These are phyloP conservation scores for Xylaria acuta DNA, from an alignment of 495 filamentous ascomycete genomes.

Conservation along the genomic window DNA sequence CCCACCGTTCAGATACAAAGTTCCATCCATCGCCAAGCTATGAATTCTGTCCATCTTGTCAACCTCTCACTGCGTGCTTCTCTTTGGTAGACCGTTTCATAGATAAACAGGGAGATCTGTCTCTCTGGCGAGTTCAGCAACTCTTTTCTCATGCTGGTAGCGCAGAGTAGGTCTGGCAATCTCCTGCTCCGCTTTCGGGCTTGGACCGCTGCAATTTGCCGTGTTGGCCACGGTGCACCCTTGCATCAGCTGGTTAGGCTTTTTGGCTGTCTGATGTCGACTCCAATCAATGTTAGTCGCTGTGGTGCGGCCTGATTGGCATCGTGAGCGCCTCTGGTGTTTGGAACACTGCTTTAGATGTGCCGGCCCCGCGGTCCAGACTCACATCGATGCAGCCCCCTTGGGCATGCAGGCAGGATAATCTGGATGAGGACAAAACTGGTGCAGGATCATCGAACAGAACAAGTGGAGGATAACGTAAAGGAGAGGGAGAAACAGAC, in stretches of 20 bases:
- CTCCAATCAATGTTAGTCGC: conserved; percentile 18
- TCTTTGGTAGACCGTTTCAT: neutral
- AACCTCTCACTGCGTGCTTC: neutral
- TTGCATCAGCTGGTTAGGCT: conserved; percentile 18
- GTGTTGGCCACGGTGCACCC: conserved; percentile 2
- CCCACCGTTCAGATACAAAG: neutral
- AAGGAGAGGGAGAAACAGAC: neutral
- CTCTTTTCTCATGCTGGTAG: neutral
- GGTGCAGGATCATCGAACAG: neutral
- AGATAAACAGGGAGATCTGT: conserved; percentile 6
- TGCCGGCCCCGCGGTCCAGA: conserved; percentile 36
- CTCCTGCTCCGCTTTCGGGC: conserved; percentile 25
- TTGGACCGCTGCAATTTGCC: conserved; percentile 4
- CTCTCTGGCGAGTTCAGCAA: neutral
- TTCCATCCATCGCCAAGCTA: neutral
- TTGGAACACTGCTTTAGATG: conserved; percentile 28
- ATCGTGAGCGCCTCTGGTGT: conserved; percentile 27
- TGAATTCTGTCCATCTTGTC: neutral
- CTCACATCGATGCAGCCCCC: conserved; percentile 35
- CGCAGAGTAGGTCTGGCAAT: neutral
- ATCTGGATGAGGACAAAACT: conserved; percentile 25
- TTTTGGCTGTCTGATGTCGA: conserved; percentile 15
- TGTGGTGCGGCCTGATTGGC: conserved; percentile 32
- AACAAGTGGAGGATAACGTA: neutral
- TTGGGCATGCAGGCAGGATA: conserved; percentile 31